A percentile compares a stretch with the other conserved stretches of the same genome.
phyloP scores from a whole-genome alignment of 306 rosid species.

The Casuarina cunninghamiana region DNA sequence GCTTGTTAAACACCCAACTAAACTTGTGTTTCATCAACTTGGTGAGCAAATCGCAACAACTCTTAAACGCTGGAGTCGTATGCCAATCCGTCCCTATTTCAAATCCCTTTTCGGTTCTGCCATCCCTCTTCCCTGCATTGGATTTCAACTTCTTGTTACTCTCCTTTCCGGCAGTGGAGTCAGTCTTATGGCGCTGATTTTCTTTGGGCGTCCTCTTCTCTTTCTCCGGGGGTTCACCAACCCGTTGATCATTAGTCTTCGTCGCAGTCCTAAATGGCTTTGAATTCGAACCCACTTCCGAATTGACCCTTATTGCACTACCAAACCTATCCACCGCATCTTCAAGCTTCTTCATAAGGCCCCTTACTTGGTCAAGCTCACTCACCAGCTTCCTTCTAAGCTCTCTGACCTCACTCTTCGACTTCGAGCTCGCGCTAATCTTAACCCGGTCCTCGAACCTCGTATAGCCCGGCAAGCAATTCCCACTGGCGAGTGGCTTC shows the following conservation, averaged over 20 bases:
- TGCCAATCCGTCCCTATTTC: slow-evolving; percentile 47
- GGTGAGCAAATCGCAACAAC: slow-evolving; percentile 80
- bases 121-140: slow-evolving; percentile 59
- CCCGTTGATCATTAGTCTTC: slow-evolving; percentile 60
- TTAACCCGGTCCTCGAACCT: slow-evolving; percentile 41
- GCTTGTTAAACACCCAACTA: slow-evolving; percentile 90
- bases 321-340: slow-evolving; percentile 38
- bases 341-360: slow-evolving; percentile 72
- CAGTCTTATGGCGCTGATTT: slow-evolving; percentile 73
- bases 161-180: slow-evolving; percentile 84
- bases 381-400: slow-evolving; percentile 66
- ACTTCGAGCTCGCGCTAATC: slow-evolving; percentile 27
- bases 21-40: slow-evolving; percentile 89
- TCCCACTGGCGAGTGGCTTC: slow-evolving; percentile 42
- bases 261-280: slow-evolving; percentile 65
- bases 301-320: slow-evolving; percentile 52
- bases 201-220: slow-evolving; percentile 92
- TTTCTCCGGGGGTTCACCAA: slow-evolving; percentile 65
- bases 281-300: slow-evolving; percentile 64
- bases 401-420: slow-evolving; percentile 43
- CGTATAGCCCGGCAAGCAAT: slow-evolving; percentile 37
- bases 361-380: slow-evolving; percentile 63
- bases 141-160: slow-evolving; percentile 73
- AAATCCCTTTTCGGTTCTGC: slow-evolving; percentile 54
- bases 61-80: slow-evolving; percentile 67